phyloP scores from a whole-genome alignment of 768 basidiomycete genomes.

The Termitomyces bulborhizus region DNA sequence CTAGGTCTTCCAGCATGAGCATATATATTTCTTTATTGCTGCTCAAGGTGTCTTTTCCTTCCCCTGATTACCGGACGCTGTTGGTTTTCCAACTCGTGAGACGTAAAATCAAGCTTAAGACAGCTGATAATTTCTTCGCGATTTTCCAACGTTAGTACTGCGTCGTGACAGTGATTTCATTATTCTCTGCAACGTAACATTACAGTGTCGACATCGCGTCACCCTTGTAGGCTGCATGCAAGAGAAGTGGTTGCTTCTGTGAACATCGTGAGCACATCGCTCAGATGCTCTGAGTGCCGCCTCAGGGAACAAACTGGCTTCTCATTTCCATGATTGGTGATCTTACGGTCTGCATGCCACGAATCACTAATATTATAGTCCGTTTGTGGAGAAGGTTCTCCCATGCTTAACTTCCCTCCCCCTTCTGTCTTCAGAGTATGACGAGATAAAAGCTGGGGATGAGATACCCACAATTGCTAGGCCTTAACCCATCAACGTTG shows the following conservation, averaged over 20 bases:
- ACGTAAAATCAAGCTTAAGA: neutral
- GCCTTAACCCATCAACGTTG: neutral
- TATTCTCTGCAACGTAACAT: neutral
- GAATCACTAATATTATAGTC: neutral
- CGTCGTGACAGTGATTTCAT: neutral
- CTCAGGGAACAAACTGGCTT: neutral
- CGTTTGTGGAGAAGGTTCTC: neutral
- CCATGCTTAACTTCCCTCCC: conserved; percentile 2
- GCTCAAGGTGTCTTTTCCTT: neutral
- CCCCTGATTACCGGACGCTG: neutral
- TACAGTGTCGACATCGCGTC: neutral
- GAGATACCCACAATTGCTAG: neutral
- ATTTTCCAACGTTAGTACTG: too few relatives aligned
- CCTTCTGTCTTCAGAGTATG: neutral
- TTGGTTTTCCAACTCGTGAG: neutral
- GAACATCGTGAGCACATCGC: neutral
- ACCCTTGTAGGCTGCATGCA: neutral
- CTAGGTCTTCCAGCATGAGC: neutral
- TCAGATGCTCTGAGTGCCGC: neutral
- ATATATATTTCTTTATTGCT: neutral
- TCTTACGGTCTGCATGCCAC: too few relatives aligned
- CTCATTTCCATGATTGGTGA: neutral
- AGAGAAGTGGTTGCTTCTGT: neutral
- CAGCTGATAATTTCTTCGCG: too few relatives aligned
- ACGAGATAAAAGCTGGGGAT: conserved; percentile 1